A percentile compares a stretch with the other conserved stretches of the same genome.
Evolutionary conservation across 768 basidiomycete species (phyloP).

Genomic region (Crucibulum laeve): DNA sequence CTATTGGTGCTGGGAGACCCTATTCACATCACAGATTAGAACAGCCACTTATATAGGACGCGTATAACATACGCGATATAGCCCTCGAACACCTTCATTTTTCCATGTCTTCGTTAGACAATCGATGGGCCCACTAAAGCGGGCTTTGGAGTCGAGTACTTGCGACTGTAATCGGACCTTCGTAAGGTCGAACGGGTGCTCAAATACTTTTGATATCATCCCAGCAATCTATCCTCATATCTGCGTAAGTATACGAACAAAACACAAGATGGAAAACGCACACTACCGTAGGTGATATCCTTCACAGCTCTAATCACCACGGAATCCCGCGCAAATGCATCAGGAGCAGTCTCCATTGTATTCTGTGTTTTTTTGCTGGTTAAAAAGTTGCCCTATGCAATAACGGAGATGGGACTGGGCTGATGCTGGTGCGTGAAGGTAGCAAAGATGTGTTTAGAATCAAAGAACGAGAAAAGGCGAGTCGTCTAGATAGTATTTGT

Average conservation of each 20-base stretch:
- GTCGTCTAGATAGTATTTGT: too few relatives aligned
- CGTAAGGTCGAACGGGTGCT: constrained; percentile 90
- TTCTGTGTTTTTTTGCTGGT: background rate
- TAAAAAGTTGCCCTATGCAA: background rate
- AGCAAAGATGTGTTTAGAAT: too few relatives aligned
- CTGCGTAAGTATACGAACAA: background rate
- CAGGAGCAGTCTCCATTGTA: constrained; percentile 17
- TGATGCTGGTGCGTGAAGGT: too few relatives aligned
- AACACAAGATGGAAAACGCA: constrained; percentile 17
- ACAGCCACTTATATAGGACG: background rate
- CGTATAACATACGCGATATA: constrained; percentile 71
- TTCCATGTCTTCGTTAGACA: constrained; percentile 80
- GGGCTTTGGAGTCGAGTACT: constrained; percentile 60
- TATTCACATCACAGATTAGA: constrained; percentile 19
- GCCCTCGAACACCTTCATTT: constrained; percentile 77
- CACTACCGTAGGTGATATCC: constrained; percentile 46
- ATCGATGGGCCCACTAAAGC: constrained; percentile 86
- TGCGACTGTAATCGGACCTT: constrained; percentile 91
- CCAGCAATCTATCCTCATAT: constrained; percentile 58
- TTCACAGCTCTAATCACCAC: constrained; percentile 30
- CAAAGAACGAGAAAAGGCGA: too few relatives aligned
- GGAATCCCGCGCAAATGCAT: constrained; percentile 13
- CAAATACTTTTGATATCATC: constrained; percentile 82
- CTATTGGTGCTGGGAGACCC: constrained; percentile 93
- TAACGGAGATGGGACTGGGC: too few relatives aligned